Evolutionary conservation across 441 rosid species (phyloP).

Genomic region (Macaranga tanarius): DNA sequence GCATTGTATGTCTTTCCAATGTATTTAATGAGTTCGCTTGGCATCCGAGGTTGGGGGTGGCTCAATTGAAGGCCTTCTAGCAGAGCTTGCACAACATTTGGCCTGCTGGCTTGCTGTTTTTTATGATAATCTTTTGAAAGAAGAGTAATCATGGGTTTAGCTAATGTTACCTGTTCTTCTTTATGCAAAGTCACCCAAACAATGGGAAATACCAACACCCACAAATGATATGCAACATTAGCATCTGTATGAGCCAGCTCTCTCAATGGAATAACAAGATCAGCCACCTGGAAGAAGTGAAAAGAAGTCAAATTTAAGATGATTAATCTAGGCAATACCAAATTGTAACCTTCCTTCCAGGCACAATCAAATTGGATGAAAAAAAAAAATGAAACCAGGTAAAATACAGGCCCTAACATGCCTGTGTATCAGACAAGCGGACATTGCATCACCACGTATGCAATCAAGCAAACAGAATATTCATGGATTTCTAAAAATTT

Average conservation of each 20-base stretch:
- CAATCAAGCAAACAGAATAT: background rate
- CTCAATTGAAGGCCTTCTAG: slow-evolving; percentile 97
- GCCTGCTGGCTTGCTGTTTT: slow-evolving; percentile 89
- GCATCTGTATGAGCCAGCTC: slow-evolving; percentile 93
- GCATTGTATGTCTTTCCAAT: slow-evolving; percentile 97
- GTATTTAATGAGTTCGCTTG: slow-evolving; percentile 95
- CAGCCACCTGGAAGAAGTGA: slow-evolving; percentile 64
- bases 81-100: slow-evolving; percentile 99
- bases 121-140: slow-evolving; percentile 91
- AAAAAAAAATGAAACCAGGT: background rate
- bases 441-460: background rate
- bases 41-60: slow-evolving; percentile 99
- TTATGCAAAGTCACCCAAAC: slow-evolving; percentile 91
- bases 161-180: slow-evolving; percentile 82
- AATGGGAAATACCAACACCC: slow-evolving; percentile 98
- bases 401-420: background rate
- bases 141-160: slow-evolving; percentile 87
- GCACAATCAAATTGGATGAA: background rate
- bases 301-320: slow-evolving; percentile 12
- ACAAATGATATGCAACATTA: slow-evolving; percentile 94
- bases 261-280: slow-evolving; percentile 84
- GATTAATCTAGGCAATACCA: background rate
- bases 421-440: background rate
- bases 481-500: background rate
- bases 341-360: background rate